phyloP scores from a whole-genome alignment of 495 filamentous ascomycete species.

The Tuber umbilicatum region DNA sequence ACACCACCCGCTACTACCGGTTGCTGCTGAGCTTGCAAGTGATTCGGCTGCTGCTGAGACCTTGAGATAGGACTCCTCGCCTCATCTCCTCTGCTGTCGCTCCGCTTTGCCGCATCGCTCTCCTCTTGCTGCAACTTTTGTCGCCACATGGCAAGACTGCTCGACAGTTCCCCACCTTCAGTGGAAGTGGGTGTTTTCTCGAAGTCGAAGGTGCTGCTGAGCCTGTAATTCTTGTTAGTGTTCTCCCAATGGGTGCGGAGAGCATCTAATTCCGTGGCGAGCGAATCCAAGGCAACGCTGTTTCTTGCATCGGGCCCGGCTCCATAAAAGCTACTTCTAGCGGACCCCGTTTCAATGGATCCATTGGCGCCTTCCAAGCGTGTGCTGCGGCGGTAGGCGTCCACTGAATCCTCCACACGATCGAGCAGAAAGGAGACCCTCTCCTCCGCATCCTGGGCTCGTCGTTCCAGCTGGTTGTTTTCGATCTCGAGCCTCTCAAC shows the following conservation, averaged over 20 bases:
- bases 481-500: slow-evolving; percentile 75
- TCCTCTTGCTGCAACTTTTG: slow-evolving; percentile 41
- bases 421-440: slow-evolving; percentile 89
- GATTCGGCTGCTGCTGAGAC: slow-evolving; percentile 24
- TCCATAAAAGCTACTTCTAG: slow-evolving; percentile 49
- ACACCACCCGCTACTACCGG: slow-evolving; percentile 16
- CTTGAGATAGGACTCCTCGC: slow-evolving; percentile 30
- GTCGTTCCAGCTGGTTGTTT: slow-evolving; percentile 67
- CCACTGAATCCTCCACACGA: slow-evolving; percentile 86
- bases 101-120: slow-evolving; percentile 32
- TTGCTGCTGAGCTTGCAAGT: slow-evolving; percentile 4
- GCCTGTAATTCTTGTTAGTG: slow-evolving; percentile 85
- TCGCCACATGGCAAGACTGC: slow-evolving; percentile 40
- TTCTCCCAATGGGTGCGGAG: slow-evolving; percentile 89
- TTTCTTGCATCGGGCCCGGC: slow-evolving; percentile 56
- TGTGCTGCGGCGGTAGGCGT: slow-evolving; percentile 70
- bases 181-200: slow-evolving; percentile 51
- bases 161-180: slow-evolving; percentile 37
- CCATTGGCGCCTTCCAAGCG: slow-evolving; percentile 34
- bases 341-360: slow-evolving; percentile 54
- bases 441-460: slow-evolving; percentile 82
- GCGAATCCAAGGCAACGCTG: slow-evolving; percentile 78
- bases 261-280: slow-evolving; percentile 84
- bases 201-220: slow-evolving; percentile 80
- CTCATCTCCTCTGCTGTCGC: slow-evolving; percentile 28